Evolutionary conservation across 768 basidiomycete genomes (phyloP), one percentile per base, ranked within the genome.

Genomic region (Podaxis rugospora): DNA sequence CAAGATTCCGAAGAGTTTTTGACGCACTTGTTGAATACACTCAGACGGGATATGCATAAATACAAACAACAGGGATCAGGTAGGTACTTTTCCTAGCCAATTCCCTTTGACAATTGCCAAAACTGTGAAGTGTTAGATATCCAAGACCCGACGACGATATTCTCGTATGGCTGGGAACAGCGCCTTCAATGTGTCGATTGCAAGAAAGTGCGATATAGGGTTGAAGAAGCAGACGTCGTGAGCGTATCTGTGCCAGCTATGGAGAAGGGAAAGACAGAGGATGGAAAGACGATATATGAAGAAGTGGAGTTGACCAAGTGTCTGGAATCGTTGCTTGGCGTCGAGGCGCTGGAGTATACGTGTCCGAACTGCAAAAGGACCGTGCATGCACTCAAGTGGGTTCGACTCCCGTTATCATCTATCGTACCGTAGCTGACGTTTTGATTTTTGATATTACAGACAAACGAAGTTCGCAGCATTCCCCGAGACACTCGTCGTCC

Each of bases 1-100:
- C 97, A 98, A 70, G 97, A 99, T 68, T 87, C 95, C 4, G 94
- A 96, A 68, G 96, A 98, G 74, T 98, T 98, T 76, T 81, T 99
- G 57, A 81, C 84, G 37, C 85, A 96, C 73, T 75, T 98, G 1
- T 67, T 98, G 55, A 87, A 85, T 4, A 78, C 84, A 18, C 73
- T 99, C 11, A 79, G 92, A 60, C 78, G 89, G 65, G 81, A 91
- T 65, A 78, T 79, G 39, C 82, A 83, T 63, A 84, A 83, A 65
- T 70, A 68, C 66, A 81, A 70, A 64, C 76, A 74, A 62, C 74
- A 74, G 57, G 66, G 70, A 16, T 57, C 67, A 59, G 73, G 75
- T 77, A 47, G 0, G 65, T 47, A 9, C 32, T 9, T 0, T 6
- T 9, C 32, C 7, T 32, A 9, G 1, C 0, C 32, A 32, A 32